Conservation (phyloP, 2,329 filamentous ascomycete genomes). For the Fragosphaeria purpurea region DNA sequence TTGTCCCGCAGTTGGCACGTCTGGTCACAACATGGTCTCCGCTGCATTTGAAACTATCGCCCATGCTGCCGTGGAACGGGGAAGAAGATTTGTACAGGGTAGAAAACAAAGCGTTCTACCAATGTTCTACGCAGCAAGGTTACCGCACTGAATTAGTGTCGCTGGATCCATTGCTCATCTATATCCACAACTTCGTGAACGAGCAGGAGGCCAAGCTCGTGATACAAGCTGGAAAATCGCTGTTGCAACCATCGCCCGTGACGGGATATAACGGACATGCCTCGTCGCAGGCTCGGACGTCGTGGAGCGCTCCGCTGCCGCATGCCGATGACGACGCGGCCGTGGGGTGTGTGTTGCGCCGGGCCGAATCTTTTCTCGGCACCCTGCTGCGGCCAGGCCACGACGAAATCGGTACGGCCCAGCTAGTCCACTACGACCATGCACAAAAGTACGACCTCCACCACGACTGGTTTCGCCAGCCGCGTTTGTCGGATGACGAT, state of each 20-base stretch:
- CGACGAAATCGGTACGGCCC: conserved; percentile 26
- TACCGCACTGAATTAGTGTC: conserved; percentile 29
- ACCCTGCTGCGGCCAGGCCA: conserved; percentile 20
- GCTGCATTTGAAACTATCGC: too few species aligned
- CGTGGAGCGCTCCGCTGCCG: conserved; percentile 24
- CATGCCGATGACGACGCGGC: conserved; percentile 15
- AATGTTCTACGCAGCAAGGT: conserved; percentile 10
- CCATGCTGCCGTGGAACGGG: too few species aligned
- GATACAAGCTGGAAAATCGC: conserved; percentile 19
- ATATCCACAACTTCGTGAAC: conserved; percentile 27
- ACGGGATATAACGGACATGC: conserved; percentile 19
- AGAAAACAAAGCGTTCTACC: neutral
- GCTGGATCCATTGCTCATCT: conserved; percentile 28
- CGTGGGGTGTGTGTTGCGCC: conserved; percentile 24
- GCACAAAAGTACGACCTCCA: conserved; percentile 28
- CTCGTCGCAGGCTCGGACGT: conserved; percentile 25
- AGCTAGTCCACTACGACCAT: conserved; percentile 28
- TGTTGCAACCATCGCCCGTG: conserved; percentile 24
- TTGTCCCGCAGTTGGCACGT: neutral
- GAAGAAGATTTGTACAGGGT: too few species aligned
- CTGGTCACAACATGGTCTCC: too few species aligned
- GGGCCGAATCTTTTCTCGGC: conserved; percentile 25
- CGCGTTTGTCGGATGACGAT: conserved; percentile 14
- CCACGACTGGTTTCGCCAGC: conserved; percentile 26
- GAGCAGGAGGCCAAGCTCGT: conserved; percentile 21